Evolutionary conservation across 1,284 basidiomycete species (phyloP).

Genomic region (Ceratobasidium theobromae): DNA sequence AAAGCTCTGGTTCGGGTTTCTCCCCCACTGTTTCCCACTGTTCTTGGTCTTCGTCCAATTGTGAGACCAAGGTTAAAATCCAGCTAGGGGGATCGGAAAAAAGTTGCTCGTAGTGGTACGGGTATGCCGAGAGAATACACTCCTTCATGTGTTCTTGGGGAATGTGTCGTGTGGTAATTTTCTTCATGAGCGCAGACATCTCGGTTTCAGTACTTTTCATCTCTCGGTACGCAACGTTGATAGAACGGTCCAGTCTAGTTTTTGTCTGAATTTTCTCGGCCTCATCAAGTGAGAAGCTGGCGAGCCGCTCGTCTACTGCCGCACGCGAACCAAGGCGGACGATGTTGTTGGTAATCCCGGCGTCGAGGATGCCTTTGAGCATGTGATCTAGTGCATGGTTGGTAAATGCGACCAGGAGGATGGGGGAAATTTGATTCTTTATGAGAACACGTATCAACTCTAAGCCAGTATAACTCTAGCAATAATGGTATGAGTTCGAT

Average conservation of each 20-base stretch:
- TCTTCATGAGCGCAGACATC: slow-evolving; percentile 51
- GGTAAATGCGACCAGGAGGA: slow-evolving; percentile 70
- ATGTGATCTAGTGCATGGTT: slow-evolving; percentile 77
- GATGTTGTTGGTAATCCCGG: slow-evolving; percentile 59
- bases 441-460: slow-evolving; percentile 66
- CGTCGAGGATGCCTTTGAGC: slow-evolving; percentile 60
- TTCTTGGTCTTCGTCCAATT: background rate
- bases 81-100: slow-evolving; percentile 46
- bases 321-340: slow-evolving; percentile 65
- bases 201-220: slow-evolving; percentile 52
- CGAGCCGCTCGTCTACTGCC: slow-evolving; percentile 56
- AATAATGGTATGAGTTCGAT: background rate
- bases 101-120: slow-evolving; percentile 49
- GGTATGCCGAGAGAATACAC: slow-evolving; percentile 48
- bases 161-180: slow-evolving; percentile 46
- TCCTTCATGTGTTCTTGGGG: slow-evolving; percentile 47
- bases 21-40: background rate
- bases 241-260: slow-evolving; percentile 48
- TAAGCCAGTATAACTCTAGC: slow-evolving; percentile 65
- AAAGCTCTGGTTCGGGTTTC: background rate
- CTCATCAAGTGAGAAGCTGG: slow-evolving; percentile 58
- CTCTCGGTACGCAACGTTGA: slow-evolving; percentile 43
- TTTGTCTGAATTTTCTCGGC: slow-evolving; percentile 35
- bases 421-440: slow-evolving; percentile 52
- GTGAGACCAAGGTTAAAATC: slow-evolving; percentile 41